Evolutionary conservation across 2,329 filamentous ascomycete species (phyloP), one percentile per base, ranked within the genome.

Genomic region (Hymenoscyphus infarciens): DNA sequence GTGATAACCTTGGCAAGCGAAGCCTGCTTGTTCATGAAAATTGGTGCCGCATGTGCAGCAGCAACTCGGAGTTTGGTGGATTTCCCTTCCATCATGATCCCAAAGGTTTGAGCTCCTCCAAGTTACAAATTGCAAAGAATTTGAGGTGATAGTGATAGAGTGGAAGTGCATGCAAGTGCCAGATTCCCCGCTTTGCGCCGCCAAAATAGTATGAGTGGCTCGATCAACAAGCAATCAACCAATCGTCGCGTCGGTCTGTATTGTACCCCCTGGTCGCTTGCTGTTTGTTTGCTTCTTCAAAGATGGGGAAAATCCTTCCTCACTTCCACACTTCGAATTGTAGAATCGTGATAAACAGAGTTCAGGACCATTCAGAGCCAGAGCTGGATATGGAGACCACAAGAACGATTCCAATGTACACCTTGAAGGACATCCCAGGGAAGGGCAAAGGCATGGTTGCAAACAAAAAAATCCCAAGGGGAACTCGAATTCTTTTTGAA

Each of bases 371-470:
- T n/a, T n/a, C n/a, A n/a, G n/a, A n/a, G n/a, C n/a, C n/a, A n/a
- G n/a, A n/a, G n/a, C n/a, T n/a, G n/a, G n/a, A n/a, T n/a, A n/a
- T n/a, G 42, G 38, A 53, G n/a, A 62, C 56, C 29, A 57, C 42
- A 27, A 60, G 57, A 25, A 25, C 2, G 25, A 25, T 63, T 54
- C 38, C 25, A 16, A 68, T 71, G 2, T 73, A 69, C 60, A 60
- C 59, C 22, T 57, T 70, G 25, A 57, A 69, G 33, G 61, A 66
- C 39, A 61, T 75, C 1, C 67, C 69, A 16, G 75, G 72, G 19
- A 77, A 75, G 69, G 77, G 78, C 1, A 74, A 74, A 72, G 77
- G 77, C 7, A 70, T 81, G 6, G 64, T 80, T 56, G 77, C 78
- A 10, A 71, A 49, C 6, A 57, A 64, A 25, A 65, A 74, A 56